Percentiles rank a stretch among this genome's conserved stretches.
Evolutionary conservation across 108 stramenopile genomes (phyloP).

Genomic region (Cyclotella cryptica): DNA sequence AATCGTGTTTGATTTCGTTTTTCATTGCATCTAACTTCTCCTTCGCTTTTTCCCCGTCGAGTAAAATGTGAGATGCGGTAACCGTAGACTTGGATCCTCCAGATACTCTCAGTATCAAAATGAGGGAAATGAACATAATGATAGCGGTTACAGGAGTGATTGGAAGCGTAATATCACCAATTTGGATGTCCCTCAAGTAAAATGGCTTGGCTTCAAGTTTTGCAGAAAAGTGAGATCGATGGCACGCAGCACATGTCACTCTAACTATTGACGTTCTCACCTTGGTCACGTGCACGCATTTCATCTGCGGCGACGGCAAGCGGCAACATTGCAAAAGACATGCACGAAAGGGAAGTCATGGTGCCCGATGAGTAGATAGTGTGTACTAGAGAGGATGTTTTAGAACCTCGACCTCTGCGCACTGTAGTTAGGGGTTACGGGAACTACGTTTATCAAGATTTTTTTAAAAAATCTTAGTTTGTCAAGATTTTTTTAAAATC

Average conservation of each 20-base stretch:
- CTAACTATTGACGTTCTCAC: neutral
- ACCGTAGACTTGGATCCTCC: conserved; percentile 46
- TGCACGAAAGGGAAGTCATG: no score
- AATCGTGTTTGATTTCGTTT: conserved; percentile 57
- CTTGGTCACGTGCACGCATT: conserved; percentile 17
- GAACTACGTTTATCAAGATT: no score
- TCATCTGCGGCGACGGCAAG: conserved; percentile 3
- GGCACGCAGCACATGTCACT: neutral
- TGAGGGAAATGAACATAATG: conserved; percentile 24
- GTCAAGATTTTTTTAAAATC: no score
- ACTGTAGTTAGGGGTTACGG: no score
- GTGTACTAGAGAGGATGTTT: no score
- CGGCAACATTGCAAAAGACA: neutral
- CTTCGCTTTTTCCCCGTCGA: conserved; percentile 61
- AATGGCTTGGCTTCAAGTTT: conserved; percentile 34
- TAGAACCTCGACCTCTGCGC: no score
- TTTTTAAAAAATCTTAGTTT: no score
- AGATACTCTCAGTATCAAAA: conserved; percentile 18
- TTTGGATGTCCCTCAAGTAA: conserved; percentile 45
- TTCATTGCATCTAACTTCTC: conserved; percentile 50
- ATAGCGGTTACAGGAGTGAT: conserved; percentile 45
- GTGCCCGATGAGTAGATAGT: no score
- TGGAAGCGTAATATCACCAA: conserved; percentile 27
- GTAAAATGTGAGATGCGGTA: conserved; percentile 69
- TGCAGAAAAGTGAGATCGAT: neutral